These are phyloP conservation scores for Tetradesmus lagerheimii DNA, from an alignment of 139 green algal species.

Conservation along the genomic window DNA sequence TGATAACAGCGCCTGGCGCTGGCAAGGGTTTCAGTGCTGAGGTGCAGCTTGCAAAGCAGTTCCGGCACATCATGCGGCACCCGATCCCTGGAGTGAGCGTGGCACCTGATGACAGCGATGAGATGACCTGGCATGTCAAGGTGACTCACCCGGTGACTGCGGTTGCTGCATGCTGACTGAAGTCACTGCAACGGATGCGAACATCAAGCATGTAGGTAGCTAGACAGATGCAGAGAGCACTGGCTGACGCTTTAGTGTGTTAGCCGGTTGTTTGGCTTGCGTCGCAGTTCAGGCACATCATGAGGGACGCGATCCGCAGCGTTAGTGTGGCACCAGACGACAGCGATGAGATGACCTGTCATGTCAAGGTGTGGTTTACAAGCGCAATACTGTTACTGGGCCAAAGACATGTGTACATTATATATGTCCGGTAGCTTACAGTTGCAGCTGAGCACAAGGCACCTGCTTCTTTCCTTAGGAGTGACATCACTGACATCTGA, in stretches of 20 bases:
- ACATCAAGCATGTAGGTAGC: too few relatives aligned
- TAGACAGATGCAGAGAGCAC: too few relatives aligned
- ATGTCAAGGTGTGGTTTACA: too few relatives aligned
- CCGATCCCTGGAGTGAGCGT: constrained; percentile 13
- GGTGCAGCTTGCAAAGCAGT: constrained; percentile 29
- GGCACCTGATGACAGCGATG: constrained; percentile 4
- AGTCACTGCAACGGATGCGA: too few relatives aligned
- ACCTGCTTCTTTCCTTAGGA: not conserved
- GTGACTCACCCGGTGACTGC: not conserved
- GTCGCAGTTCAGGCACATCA: constrained; percentile 30
- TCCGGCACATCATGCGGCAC: constrained; percentile 27
- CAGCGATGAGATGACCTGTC: not conserved
- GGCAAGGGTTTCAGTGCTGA: not conserved
- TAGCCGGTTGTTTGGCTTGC: too few relatives aligned
- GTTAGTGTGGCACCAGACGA: constrained; percentile 4
- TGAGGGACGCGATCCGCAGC: not conserved
- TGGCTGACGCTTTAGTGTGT: too few relatives aligned
- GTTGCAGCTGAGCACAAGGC: not conserved
- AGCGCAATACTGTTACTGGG: too few relatives aligned
- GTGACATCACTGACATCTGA: too few relatives aligned
- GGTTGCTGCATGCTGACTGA: too few relatives aligned
- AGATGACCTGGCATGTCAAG: constrained; percentile 7
- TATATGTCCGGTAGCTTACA: too few relatives aligned
- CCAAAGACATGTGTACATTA: too few relatives aligned
- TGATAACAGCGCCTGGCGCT: not conserved